These are phyloP conservation scores for Phytophthora idaei DNA, from an alignment of 352 stramenopile species.

Conservation along the genomic window DNA sequence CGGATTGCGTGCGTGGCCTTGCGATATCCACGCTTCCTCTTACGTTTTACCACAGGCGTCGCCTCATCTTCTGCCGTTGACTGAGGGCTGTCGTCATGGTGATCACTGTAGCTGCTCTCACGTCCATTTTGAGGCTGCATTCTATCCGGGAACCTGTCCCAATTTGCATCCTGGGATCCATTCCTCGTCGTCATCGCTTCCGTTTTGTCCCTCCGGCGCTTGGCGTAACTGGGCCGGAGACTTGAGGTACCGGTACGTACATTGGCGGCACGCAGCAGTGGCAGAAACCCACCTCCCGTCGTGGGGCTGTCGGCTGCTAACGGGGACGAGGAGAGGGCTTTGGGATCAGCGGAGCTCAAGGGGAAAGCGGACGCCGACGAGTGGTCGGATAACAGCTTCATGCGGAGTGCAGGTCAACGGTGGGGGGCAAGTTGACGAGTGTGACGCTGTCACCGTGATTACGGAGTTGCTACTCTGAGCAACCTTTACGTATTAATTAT, in stretches of 20 bases:
- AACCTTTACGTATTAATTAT: neutral
- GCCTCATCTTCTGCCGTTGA: constrained; percentile 16
- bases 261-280: constrained; percentile 23
- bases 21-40: constrained; percentile 32
- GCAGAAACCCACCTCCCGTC: constrained; percentile 7
- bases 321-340: neutral
- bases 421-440: constrained; percentile 8
- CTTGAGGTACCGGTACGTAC: constrained; percentile 9
- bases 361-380: constrained; percentile 1
- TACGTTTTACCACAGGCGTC: constrained; percentile 11
- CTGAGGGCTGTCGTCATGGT: constrained; percentile 4
- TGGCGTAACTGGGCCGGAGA: constrained; percentile 1
- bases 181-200: neutral
- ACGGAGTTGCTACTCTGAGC: neutral
- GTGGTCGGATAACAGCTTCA: neutral
- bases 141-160: neutral
- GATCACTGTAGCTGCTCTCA: constrained; percentile 1
- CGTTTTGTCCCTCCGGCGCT: neutral
- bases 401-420: neutral
- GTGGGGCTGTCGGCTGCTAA: neutral
- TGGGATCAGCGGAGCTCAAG: neutral
- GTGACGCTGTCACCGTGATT: constrained; percentile 7
- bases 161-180: neutral
- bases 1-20: constrained; percentile 44
- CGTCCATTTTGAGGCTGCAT: constrained; percentile 1